Evolutionary conservation across 805 yeast genomes (phyloP), one percentile per base, ranked within the genome.

Genomic region (Candida fluviatilis): DNA sequence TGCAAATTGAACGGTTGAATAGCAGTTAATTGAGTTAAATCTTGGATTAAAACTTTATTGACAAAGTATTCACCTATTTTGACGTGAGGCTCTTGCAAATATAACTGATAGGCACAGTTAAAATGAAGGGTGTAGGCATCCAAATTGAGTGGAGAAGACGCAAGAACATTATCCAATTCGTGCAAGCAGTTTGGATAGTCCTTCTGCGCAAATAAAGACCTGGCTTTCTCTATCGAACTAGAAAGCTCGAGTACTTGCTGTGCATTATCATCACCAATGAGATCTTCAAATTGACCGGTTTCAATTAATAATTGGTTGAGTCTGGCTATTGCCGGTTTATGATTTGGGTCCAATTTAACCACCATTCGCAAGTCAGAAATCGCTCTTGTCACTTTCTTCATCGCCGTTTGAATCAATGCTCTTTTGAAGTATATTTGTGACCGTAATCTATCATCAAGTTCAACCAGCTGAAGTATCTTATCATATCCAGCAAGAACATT

Each of bases 341-440:
- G 68, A 38, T 51, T 57, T 4, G 66, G 65, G 45, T 63, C 73
- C 8, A 66, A 51, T n/a, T 53, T 50, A 33, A 76, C 52, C 17
- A 82, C 75, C 11, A 48, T 52, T 40, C 71, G 65, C 40, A 83
- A 76, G 46, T 77, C 80, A 2, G 55, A 55, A 5, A 78, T 61
- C 0, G 90, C 82, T 27, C 64, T 63, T 23, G 55, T 45, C 21
- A 77, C 83, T 41, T 74, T 75, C 24, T 77, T 77, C 44, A 80
- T 51, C 11, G 79, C 70, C 38, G 80, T 57, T 38, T 81, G 82
- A 2, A 82, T 73, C 31, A 82, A 53, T 0, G 87, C 89, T 39
- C 73, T 71, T 51, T 78, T 81, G 52, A 75, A 80, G 43, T 72
- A 69, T 1, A 80, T 56, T 44, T 72, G 75, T 0, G 78, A 58